Evolutionary conservation across 371 early-diverging fungal species (phyloP).

Genomic region (Choanephora cucurbitarum): DNA sequence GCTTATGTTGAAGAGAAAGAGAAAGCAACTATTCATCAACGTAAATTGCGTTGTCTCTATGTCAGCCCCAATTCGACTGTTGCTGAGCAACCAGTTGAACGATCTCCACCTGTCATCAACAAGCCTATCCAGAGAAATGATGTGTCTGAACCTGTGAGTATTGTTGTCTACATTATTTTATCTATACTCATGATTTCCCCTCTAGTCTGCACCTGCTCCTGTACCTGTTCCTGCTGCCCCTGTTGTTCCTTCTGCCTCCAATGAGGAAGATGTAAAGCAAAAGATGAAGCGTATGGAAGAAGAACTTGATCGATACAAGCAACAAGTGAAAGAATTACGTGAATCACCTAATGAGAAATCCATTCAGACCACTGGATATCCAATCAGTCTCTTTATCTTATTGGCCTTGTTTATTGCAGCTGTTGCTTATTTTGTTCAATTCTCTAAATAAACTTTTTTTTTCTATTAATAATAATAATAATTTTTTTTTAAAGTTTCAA

Average conservation of each 20-base stretch:
- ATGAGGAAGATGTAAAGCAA: constrained; percentile 10
- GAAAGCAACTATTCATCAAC: constrained; percentile 15
- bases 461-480: too few species aligned
- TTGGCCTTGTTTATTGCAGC: constrained; percentile 18
- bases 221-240: not conserved
- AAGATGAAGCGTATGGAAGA: constrained; percentile 20
- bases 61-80: too few species aligned
- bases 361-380: constrained; percentile 7
- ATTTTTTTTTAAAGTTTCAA: too few species aligned
- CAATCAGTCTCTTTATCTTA: constrained; percentile 19
- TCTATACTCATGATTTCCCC: not conserved
- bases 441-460: not conserved
- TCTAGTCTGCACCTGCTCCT: not conserved
- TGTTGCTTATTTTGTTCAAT: constrained; percentile 22
- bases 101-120: not conserved
- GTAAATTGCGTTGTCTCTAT: constrained; percentile 23
- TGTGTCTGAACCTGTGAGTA: too few species aligned
- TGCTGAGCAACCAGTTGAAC: not conserved
- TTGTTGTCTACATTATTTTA: too few species aligned
- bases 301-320: constrained; percentile 17
- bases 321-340: constrained; percentile 13
- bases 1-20: constrained; percentile 12
- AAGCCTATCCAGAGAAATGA: not conserved
- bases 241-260: not conserved
- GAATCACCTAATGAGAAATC: constrained; percentile 8